Evolutionary conservation across 345 rosid species (phyloP), one percentile per base, ranked within the genome.

Genomic region (Eutrema yunnanense): DNA sequence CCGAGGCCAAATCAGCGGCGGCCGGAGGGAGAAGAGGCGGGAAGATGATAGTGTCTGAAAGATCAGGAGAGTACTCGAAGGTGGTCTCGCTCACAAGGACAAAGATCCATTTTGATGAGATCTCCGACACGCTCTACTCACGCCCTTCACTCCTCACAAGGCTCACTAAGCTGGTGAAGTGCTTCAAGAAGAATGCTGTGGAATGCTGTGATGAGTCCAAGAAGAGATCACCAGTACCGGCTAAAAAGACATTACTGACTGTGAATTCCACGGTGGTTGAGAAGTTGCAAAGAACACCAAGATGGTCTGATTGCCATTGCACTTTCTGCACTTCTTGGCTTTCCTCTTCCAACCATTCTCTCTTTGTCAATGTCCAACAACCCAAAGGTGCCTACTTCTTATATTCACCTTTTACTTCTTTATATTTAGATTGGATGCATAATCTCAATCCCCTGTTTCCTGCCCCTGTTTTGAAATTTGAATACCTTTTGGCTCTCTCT

Each of bases 281-380:
- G 78, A 90, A 72, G 60, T 72, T 62, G 14, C 84, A 78, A 67
- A 82, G 87, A 14, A 76, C 82, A 41, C 92, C 96, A 11, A 82
- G 96, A 81, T 93, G 98, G 98, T 93, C 96, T 9, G 98, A 93
- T 72, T 95, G 99, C 55, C 96, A 88, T 60, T 95, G 99, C 71
- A 74, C 73, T 42, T 60, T 79, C 68, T 96, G 99, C 81, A 90
- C 81, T 50, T 79, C 83, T 34, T 96, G 99, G 99, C 62, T 85
- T 26, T 80, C 83, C 41, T 81, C 86, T 65, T 78, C 85, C 67
- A 81, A 78, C 62, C 81, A 84, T 56, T 79, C 85, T 37, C 98
- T 96, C 67, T 92, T 80, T 64, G 96, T 96, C n/a, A 88, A 79
- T 73, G 82, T 89, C 4, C 82, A 91, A 62, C 87, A 84, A 49